A percentile compares a stretch with the other conserved stretches of the same genome.
phyloP scores from a whole-genome alignment of 345 rosid genomes.

The Noccaea bulbosa region DNA sequence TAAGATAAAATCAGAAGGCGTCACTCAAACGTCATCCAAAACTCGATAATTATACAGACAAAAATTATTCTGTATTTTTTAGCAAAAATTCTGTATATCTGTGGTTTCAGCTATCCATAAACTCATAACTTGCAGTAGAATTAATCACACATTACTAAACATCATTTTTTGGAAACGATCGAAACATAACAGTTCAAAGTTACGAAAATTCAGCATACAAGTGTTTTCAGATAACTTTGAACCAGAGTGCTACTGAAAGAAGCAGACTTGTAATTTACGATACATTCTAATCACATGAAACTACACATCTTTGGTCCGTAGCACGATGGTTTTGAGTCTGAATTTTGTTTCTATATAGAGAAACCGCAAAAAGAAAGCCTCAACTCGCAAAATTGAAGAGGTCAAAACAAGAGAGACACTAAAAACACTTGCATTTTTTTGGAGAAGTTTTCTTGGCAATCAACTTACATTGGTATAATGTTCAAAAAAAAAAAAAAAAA shows the following conservation, averaged over 20 bases:
- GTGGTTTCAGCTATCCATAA: not conserved
- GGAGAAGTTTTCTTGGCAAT: conserved; percentile 67
- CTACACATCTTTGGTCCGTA: not conserved
- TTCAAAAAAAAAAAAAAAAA: too few relatives aligned
- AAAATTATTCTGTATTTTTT: too few relatives aligned
- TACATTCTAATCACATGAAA: too few relatives aligned
- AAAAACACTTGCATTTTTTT: conserved; percentile 63
- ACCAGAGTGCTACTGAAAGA: too few relatives aligned
- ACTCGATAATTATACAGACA: not conserved
- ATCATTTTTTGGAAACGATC: too few relatives aligned
- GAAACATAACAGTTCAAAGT: too few relatives aligned
- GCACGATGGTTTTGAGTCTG: not conserved
- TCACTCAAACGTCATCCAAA: not conserved
- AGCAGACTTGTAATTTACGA: too few relatives aligned
- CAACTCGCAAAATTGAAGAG: not conserved
- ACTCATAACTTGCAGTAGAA: not conserved
- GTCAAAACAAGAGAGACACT: not conserved
- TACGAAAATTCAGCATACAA: too few relatives aligned
- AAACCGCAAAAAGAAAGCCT: not conserved
- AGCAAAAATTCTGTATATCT: not conserved
- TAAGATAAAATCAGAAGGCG: too few relatives aligned
- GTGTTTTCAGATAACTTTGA: too few relatives aligned
- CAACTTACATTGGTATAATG: conserved; percentile 49
- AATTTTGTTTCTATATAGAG: not conserved
- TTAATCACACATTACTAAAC: not conserved